These are phyloP conservation scores for Alternaria hordeiaustralica DNA, from an alignment of 2,329 filamentous ascomycete species.

Conservation along the genomic window DNA sequence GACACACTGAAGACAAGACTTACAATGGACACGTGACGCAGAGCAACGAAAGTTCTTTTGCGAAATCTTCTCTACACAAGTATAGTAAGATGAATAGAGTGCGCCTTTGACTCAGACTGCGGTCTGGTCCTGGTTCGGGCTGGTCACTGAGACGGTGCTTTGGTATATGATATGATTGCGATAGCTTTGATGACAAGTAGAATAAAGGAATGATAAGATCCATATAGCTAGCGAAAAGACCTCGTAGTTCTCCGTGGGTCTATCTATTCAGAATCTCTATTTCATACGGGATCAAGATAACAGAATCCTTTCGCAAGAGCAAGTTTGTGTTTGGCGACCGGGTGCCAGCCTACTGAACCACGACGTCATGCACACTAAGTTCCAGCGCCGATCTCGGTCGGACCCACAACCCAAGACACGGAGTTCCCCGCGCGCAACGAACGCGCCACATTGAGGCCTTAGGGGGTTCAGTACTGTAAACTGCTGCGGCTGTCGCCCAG, in stretches of 20 bases:
- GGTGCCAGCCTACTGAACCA: not conserved
- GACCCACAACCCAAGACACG: not conserved
- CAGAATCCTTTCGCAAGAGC: not conserved
- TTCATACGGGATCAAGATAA: not conserved
- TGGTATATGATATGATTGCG: too few species aligned
- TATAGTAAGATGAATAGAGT: not conserved
- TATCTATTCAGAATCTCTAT: not conserved
- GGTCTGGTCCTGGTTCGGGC: too few species aligned
- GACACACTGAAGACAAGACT: too few species aligned
- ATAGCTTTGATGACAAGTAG: too few species aligned
- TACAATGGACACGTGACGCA: not conserved
- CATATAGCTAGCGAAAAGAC: too few species aligned
- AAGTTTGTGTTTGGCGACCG: not conserved
- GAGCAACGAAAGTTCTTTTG: not conserved
- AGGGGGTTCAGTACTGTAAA: not conserved
- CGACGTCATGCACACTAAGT: not conserved
- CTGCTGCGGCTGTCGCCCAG: not conserved
- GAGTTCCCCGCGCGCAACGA: not conserved
- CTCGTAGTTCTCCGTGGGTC: not conserved
- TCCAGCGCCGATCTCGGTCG: not conserved
- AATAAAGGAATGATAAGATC: too few species aligned
- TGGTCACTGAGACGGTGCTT: too few species aligned
- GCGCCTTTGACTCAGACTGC: too few species aligned
- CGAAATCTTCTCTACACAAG: not conserved
- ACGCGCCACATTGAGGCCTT: not conserved